These are phyloP conservation scores for Amanita molliuscula DNA, from an alignment of 768 basidiomycete genomes.

Conservation along the genomic window DNA sequence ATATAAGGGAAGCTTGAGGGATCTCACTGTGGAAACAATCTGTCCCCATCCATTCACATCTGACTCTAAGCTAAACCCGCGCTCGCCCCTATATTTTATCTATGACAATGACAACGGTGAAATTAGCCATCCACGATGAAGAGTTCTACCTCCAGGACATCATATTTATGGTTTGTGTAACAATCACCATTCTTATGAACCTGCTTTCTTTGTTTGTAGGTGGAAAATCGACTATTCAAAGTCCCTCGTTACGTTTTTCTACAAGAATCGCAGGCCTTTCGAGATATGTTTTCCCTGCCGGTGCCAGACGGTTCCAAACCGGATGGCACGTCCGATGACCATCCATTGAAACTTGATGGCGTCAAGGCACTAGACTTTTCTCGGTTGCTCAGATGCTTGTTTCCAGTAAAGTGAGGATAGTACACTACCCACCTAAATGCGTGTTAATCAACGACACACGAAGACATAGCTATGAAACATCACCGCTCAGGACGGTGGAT, in stretches of 20 bases:
- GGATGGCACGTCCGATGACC: conserved; percentile 9
- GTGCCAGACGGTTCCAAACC: neutral
- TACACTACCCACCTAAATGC: neutral
- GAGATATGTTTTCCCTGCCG: conserved; percentile 1
- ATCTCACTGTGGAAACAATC: no score
- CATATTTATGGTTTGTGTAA: neutral
- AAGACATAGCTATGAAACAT: neutral
- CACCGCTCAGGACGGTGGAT: neutral
- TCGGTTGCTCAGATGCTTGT: conserved; percentile 6
- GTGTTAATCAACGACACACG: neutral
- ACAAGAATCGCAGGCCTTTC: conserved; percentile 3
- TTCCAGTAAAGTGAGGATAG: neutral
- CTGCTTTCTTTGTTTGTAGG: neutral
- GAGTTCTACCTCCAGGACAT: conserved; percentile 2
- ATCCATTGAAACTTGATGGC: conserved; percentile 11
- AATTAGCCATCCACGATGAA: neutral
- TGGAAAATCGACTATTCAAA: conserved; percentile 3
- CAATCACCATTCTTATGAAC: neutral
- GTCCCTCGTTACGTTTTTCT: neutral
- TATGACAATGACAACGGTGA: neutral
- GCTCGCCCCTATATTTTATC: no score
- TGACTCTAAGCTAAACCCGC: no score
- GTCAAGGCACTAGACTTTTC: conserved; percentile 9
- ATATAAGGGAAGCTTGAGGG: no score
- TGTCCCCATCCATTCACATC: no score